Base-by-base conservation (phyloP, 768 basidiomycete species). In the Dacryopinax spathularia region DNA sequence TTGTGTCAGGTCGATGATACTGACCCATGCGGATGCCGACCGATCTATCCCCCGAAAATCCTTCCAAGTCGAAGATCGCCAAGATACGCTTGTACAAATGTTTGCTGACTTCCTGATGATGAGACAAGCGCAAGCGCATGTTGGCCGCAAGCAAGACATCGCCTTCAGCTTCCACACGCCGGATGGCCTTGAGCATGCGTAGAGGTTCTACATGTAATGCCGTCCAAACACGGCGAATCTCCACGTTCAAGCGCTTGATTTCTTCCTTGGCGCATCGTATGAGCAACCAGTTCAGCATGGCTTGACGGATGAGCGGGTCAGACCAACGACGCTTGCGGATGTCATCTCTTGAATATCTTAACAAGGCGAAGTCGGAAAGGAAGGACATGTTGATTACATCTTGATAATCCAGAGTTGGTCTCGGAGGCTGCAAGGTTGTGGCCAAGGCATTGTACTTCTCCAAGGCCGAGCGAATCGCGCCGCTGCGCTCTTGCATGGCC, bases 291-390 rank as follows among this genome's bases (percentile, higher is more conserved):
- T 25, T 18, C n/a, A 20, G 18, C 18, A 36, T 61, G 18, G 34
- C 18, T 18, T 33, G 9, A 18, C 60, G 31, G 22, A 33, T 34
- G 18, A 33, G 27, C 12, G 60, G 60, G 12, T 61, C 33, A 20
- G 60, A 31, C 60, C 60, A 61, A 7, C 18, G 60, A 15, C 34
- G 27, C 20, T 33, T n/a, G 34, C 60, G 31, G 33, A 61, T 61
- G 33, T 61, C 31, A 22, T n/a, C n/a, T 18, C 31, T 12, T 12
- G 63, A 41, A 31, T 25, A 59, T 10, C 60, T 69, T 0, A 78
- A 67, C 1, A 77, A 65, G 41, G 69, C 68, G 60, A 78, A 77
- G 15, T 78, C 68, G 3, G 63, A 65, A 0, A 71, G 56, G 1
- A 64, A 60, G 4, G 34, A 35, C 61, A 66, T 62, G 0, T 65